A percentile compares a stretch with the other conserved stretches of the same genome.
Evolutionary conservation across 805 yeast species (phyloP).

Genomic region (Metschnikowia colocasiae): DNA sequence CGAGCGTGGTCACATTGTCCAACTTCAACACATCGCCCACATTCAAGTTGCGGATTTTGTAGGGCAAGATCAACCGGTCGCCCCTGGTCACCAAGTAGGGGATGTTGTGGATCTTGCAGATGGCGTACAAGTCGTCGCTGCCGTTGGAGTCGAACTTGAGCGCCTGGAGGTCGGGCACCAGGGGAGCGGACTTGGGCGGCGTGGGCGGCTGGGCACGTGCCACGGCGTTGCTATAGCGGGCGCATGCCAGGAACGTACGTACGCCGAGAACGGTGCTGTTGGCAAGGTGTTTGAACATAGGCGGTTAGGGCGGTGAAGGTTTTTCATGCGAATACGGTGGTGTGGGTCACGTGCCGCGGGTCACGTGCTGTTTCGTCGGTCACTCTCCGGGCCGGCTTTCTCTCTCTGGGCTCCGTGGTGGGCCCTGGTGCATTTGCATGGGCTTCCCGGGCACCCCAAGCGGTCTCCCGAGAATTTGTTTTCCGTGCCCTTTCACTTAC

Average conservation of each 20-base stretch:
- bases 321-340: neutral
- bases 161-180: slow-evolving; percentile 47
- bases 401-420: too few relatives aligned
- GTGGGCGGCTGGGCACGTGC: neutral
- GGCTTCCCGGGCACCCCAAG: too few relatives aligned
- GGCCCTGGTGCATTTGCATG: too few relatives aligned
- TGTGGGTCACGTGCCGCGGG: too few relatives aligned
- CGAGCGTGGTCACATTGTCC: slow-evolving; percentile 74
- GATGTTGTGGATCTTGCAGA: slow-evolving; percentile 74
- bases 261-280: neutral
- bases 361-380: neutral
- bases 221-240: neutral
- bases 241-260: neutral
- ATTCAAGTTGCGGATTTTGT: slow-evolving; percentile 65
- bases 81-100: slow-evolving; percentile 90
- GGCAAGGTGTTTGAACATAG: slow-evolving; percentile 1
- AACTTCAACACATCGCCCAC: slow-evolving; percentile 81
- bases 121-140: slow-evolving; percentile 63
- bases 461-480: too few relatives aligned
- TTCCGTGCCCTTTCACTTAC: too few relatives aligned
- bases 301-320: neutral
- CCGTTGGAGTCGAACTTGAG: slow-evolving; percentile 62
- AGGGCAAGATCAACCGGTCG: slow-evolving; percentile 78
- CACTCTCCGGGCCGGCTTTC: too few relatives aligned
- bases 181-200: neutral